Percentiles rank a stretch among this genome's conserved stretches.
Evolutionary conservation across 1,284 basidiomycete species (phyloP).

Genomic region (Fomes fomentarius): DNA sequence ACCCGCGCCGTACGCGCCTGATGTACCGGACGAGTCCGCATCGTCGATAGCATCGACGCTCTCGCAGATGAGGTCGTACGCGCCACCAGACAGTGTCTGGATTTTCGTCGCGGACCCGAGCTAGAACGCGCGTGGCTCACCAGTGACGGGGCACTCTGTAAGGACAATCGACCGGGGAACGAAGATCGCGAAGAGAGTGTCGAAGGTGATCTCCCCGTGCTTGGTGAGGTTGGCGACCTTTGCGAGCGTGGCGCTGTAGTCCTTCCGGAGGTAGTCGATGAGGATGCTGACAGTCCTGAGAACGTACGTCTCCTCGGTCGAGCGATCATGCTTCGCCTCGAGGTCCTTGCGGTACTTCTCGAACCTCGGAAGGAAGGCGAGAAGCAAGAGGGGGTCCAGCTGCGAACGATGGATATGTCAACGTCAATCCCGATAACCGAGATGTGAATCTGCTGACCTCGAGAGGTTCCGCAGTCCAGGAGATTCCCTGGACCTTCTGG

Average conservation of each 20-base stretch:
- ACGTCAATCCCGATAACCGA: too few relatives aligned
- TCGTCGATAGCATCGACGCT: slow-evolving; percentile 51
- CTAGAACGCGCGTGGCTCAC: slow-evolving; percentile 49
- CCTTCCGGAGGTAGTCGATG: slow-evolving; percentile 47
- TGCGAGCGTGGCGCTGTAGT: slow-evolving; percentile 50
- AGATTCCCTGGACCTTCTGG: slow-evolving; percentile 53
- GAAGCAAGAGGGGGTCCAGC: slow-evolving; percentile 55
- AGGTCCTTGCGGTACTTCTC: slow-evolving; percentile 45
- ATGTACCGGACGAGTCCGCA: neutral
- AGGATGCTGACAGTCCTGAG: slow-evolving; percentile 48
- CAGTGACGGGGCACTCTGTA: slow-evolving; percentile 51
- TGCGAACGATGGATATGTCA: slow-evolving; percentile 21
- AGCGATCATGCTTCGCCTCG: slow-evolving; percentile 34
- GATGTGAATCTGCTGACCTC: slow-evolving; percentile 38
- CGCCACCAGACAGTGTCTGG: slow-evolving; percentile 32
- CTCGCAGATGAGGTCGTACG: slow-evolving; percentile 47
- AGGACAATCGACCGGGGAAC: slow-evolving; percentile 52
- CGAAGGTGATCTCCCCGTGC: slow-evolving; percentile 58
- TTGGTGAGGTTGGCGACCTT: slow-evolving; percentile 48
- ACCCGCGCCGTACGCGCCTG: neutral
- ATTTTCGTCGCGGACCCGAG: slow-evolving; percentile 40
- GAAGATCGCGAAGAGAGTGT: slow-evolving; percentile 55
- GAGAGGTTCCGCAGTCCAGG: slow-evolving; percentile 57
- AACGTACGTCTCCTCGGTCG: slow-evolving; percentile 42
- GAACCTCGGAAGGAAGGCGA: slow-evolving; percentile 52